These are phyloP conservation scores for Cryphonectria parasitica DNA, from an alignment of 2,329 filamentous ascomycete species.

Conservation along the genomic window DNA sequence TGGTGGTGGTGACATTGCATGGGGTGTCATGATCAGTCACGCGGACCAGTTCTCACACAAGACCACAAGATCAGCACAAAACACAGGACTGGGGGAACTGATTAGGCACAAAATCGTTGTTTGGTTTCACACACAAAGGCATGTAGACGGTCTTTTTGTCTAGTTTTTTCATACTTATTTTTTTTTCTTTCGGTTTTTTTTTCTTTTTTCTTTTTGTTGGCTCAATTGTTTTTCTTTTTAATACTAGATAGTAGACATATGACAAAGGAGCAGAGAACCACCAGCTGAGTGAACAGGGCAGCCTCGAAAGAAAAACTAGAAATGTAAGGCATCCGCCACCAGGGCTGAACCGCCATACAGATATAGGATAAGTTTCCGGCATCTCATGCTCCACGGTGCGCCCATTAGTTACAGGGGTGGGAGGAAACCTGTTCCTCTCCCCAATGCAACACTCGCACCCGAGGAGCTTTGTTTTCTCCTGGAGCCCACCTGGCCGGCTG, in stretches of 20 bases:
- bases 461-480: slow-evolving; percentile 19
- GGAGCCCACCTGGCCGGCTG: background rate
- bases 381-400: slow-evolving; percentile 30
- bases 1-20: slow-evolving; percentile 16
- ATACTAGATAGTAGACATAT: slow-evolving; percentile 47
- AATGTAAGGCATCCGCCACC: background rate
- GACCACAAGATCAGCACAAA: background rate
- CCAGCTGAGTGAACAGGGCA: slow-evolving; percentile 43
- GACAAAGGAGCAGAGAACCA: slow-evolving; percentile 43
- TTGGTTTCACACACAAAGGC: background rate
- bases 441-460: slow-evolving; percentile 22
- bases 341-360: background rate
- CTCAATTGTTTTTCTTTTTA: slow-evolving; percentile 40
- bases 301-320: slow-evolving; percentile 23
- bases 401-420: background rate
- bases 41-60: background rate
- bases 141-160: no score
- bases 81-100: no score
- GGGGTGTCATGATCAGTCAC: background rate
- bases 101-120: background rate
- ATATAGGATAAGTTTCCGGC: slow-evolving; percentile 26
- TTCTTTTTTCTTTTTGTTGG: slow-evolving; percentile 25
- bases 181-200: slow-evolving; percentile 3
- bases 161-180: background rate
- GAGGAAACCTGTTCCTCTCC: slow-evolving; percentile 10